Evolutionary conservation across 2,329 filamentous ascomycete species (phyloP), one percentile per base, ranked within the genome.

Genomic region (Fusarium agapanthi): DNA sequence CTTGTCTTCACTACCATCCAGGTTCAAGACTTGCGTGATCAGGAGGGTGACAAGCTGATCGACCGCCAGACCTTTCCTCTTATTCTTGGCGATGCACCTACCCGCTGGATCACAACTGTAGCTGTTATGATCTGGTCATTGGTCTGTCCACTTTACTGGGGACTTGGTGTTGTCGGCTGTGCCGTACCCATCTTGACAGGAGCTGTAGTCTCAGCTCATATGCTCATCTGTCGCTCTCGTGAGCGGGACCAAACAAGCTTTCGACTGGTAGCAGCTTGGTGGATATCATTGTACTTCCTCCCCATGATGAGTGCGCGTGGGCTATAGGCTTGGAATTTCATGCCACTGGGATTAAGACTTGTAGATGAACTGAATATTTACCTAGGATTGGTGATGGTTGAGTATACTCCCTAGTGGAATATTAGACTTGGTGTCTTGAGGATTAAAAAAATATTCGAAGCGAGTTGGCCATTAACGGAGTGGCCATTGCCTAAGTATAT

Each of bases 1-100:
- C 65, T 77, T 20, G 75, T 77, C 47, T 62, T 77, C 38, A 77
- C 75, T 13, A 77, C 75, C 20, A 76, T 76, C 24, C 74, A 76
- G 50, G 74, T 75, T 16, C 74, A 76, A 34, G 75, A 76, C 38
- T 50, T 76, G 37, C 73, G 75, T 14, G 75, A 76, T 59, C 72
- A 76, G 43, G 75, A 73, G 22, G 75, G 75, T 12, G 75, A 77
- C 37, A 58, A 57, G 6, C 15, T 75, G 55, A 72, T 77, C 48
- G 71, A 77, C 54, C 67, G 75, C 9, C 62, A 69, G 22, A 76
- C 75, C n/a, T 51, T 75, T 15, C 70, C 75, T 7, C 62, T 77
- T 12, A 73, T 75, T 48, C 34, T 77, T 34, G 74, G 75, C 20
- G 75, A 76, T 43, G 60, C 48, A n/a, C 62, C 65, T 7, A 69